Evolutionary conservation across 768 basidiomycete species (phyloP).

Genomic region (Leucocoprinus birnbaumii): DNA sequence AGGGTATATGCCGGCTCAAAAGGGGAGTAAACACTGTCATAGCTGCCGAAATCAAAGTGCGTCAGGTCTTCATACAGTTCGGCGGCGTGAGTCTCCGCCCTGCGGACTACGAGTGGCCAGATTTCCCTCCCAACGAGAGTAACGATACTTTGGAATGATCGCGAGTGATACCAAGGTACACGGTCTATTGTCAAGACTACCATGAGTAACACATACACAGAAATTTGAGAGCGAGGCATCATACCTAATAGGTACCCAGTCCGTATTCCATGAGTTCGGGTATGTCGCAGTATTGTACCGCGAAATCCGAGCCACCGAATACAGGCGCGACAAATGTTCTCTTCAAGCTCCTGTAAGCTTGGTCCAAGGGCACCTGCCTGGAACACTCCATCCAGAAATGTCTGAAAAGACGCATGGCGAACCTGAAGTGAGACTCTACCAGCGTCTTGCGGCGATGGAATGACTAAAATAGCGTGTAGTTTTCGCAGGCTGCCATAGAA

Average conservation of each 20-base stretch:
- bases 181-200: background rate
- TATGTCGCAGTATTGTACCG: background rate
- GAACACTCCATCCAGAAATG: background rate
- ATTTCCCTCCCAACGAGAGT: background rate
- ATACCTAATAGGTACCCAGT: background rate
- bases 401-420: background rate
- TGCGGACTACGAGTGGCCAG: background rate
- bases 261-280: background rate
- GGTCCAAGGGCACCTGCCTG: too few species aligned
- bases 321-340: too few species aligned
- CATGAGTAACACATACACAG: background rate
- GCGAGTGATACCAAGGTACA: background rate
- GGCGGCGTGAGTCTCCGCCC: background rate
- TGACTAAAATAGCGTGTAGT: background rate
- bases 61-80: background rate
- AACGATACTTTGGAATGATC: background rate
- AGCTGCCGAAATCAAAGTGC: background rate
- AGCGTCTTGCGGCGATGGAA: background rate
- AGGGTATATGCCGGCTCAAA: background rate
- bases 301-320: background rate
- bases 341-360: too few species aligned
- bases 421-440: background rate
- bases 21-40: background rate
- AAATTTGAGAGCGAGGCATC: background rate
- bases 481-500: background rate